Percentiles rank a stretch among this genome's conserved stretches.
phyloP scores from a whole-genome alignment of 2,329 filamentous ascomycete species.

The Teratosphaeria epicoccoides region DNA sequence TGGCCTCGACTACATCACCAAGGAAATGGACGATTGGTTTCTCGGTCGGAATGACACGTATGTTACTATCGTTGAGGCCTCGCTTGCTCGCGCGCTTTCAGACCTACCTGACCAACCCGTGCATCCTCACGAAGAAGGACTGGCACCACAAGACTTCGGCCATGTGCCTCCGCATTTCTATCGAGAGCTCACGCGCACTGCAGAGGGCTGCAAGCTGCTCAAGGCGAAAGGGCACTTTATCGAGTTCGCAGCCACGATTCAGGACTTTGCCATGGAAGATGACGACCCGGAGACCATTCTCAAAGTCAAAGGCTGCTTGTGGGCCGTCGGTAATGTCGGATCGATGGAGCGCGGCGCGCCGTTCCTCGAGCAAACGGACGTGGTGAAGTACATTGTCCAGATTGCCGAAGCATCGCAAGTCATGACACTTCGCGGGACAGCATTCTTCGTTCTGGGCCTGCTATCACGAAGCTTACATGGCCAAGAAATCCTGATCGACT shows the following conservation, averaged over 20 bases:
- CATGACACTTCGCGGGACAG: constrained; percentile 86
- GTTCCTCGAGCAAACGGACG: constrained; percentile 81
- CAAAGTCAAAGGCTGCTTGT: constrained; percentile 93
- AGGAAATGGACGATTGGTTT: constrained; percentile 99
- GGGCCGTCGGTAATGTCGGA: constrained; percentile 95
- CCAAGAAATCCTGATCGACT: constrained; percentile 77
- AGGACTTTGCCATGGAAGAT: constrained; percentile 73
- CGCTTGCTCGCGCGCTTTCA: constrained; percentile 74
- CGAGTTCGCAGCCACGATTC: constrained; percentile 81
- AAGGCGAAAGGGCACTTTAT: constrained; percentile 92
- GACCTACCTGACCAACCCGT: constrained; percentile 43
- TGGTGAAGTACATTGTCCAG: constrained; percentile 73
- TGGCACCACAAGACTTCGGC: constrained; percentile 41
- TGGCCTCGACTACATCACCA: constrained; percentile 94
- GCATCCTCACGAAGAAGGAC: constrained; percentile 30
- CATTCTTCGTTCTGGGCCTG: constrained; percentile 88
- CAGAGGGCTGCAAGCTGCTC: constrained; percentile 81
- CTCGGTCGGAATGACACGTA: constrained; percentile 94
- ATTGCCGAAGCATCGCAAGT: constrained; percentile 84
- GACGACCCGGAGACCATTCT: constrained; percentile 76
- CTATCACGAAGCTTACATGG: constrained; percentile 89
- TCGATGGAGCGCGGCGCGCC: constrained; percentile 96
- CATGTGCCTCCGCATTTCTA: constrained; percentile 94
- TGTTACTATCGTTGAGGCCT: constrained; percentile 89
- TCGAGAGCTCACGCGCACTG: constrained; percentile 81